Evolutionary conservation across 148 eudicot genomes (phyloP).

Genomic region (Pharnaceum exiguum): DNA sequence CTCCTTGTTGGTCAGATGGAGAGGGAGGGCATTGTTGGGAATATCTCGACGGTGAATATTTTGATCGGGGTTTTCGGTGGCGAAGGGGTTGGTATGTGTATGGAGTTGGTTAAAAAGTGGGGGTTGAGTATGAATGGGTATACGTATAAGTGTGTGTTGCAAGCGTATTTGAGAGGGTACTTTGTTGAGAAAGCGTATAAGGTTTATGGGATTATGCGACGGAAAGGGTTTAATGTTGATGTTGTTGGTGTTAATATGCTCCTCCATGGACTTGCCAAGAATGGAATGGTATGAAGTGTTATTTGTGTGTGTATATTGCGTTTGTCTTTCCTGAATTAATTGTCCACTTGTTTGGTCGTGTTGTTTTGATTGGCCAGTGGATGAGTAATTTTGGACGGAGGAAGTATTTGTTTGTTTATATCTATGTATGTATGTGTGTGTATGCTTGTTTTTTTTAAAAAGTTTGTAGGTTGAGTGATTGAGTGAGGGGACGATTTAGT

Average conservation of each 20-base stretch:
- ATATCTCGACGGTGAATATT: slow-evolving; percentile 74
- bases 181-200: slow-evolving; percentile 35
- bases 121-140: slow-evolving; percentile 65
- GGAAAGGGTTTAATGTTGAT: slow-evolving; percentile 60
- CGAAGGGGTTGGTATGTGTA: slow-evolving; percentile 50
- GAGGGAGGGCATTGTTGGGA: slow-evolving; percentile 41
- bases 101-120: slow-evolving; percentile 67
- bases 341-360: no score
- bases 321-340: not conserved
- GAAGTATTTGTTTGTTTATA: no score
- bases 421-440: no score
- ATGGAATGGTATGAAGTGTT: slow-evolving; percentile 52
- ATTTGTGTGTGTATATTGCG: not conserved
- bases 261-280: slow-evolving; percentile 70
- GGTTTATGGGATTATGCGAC: slow-evolving; percentile 58
- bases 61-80: slow-evolving; percentile 67
- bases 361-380: no score
- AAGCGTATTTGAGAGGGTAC: slow-evolving; percentile 66
- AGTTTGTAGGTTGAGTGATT: no score
- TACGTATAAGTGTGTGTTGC: slow-evolving; percentile 70
- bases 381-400: no score
- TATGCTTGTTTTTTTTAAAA: no score
- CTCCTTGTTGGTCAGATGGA: slow-evolving; percentile 55
- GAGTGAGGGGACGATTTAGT: no score
- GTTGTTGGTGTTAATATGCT: slow-evolving; percentile 73